phyloP scores from a whole-genome alignment of 2,329 filamentous ascomycete genomes.

The Gremmenia infestans region DNA sequence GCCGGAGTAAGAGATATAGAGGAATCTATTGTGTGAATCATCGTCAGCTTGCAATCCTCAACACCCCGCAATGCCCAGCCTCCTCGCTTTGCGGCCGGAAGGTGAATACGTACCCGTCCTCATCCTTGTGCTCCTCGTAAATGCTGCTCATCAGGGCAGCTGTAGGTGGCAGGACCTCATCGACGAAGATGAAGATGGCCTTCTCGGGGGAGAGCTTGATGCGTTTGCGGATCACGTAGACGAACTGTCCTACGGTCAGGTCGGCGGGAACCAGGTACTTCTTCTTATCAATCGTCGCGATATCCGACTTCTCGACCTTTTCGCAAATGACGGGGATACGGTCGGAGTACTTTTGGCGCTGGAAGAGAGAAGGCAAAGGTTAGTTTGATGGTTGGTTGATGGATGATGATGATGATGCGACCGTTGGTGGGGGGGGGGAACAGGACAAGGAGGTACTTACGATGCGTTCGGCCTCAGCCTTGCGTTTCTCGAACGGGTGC shows the following conservation, averaged over 20 bases:
- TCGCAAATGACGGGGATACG: conserved; percentile 99
- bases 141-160: conserved; percentile 99
- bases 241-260: conserved; percentile 97
- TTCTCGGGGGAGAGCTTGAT: conserved; percentile 99
- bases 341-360: conserved; percentile 94
- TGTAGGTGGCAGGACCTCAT: conserved; percentile 93
- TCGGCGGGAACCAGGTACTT: conserved; percentile 98
- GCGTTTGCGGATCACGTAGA: conserved; percentile 99
- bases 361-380: conserved; percentile 5
- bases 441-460: conserved; percentile 21
- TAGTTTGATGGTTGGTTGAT: conserved; percentile 4
- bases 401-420: conserved; percentile 4
- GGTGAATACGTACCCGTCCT: conserved; percentile 52
- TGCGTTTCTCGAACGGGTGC: conserved; percentile 99
- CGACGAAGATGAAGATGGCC: conserved; percentile 99
- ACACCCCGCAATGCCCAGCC: conserved; percentile 8
- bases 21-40: conserved; percentile 41
- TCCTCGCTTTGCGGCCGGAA: not conserved
- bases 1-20: conserved; percentile 98
- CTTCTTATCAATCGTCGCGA: conserved; percentile 99
- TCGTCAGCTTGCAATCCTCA: not conserved
- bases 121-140: conserved; percentile 96
- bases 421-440: not conserved
- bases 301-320: conserved; percentile 99
- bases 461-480: conserved; percentile 92